A percentile compares a stretch with the other conserved stretches of the same genome.
Conservation (phyloP, 345 rosid species). For the Zanthoxylum bungeanum region DNA sequence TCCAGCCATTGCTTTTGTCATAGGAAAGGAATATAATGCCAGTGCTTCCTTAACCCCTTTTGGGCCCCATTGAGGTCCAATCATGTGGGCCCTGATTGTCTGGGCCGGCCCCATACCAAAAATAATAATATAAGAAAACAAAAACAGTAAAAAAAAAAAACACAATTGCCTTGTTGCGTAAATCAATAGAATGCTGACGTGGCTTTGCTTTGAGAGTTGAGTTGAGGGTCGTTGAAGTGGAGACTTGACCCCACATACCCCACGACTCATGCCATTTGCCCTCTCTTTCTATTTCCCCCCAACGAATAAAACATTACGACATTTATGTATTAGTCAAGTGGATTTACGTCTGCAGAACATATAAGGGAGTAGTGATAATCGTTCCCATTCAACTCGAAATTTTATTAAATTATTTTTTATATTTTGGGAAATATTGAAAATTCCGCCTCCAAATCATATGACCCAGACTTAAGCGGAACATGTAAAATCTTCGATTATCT, state of each 20-base stretch:
- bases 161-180: conserved; percentile 30
- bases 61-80: conserved; percentile 49
- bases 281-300: background rate
- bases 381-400: too few relatives aligned
- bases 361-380: too few relatives aligned
- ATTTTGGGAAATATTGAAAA: too few relatives aligned
- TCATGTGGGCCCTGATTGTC: conserved; percentile 45
- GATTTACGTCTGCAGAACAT: too few relatives aligned
- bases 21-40: conserved; percentile 55
- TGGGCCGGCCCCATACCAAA: conserved; percentile 23
- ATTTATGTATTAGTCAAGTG: too few relatives aligned
- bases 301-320: background rate
- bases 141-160: background rate
- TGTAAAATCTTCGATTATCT: too few relatives aligned
- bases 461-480: too few relatives aligned
- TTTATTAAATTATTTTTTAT: too few relatives aligned
- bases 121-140: background rate
- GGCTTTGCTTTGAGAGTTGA: conserved; percentile 33
- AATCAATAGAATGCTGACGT: conserved; percentile 35
- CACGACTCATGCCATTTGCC: background rate
- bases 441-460: too few relatives aligned
- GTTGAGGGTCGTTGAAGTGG: conserved; percentile 64
- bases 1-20: conserved; percentile 46
- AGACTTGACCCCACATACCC: conserved; percentile 40
- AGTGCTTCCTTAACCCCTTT: conserved; percentile 32